Percentiles rank a stretch among this genome's conserved stretches.
Conservation (phyloP, 441 rosid species). For the Capsella rubella region DNA sequence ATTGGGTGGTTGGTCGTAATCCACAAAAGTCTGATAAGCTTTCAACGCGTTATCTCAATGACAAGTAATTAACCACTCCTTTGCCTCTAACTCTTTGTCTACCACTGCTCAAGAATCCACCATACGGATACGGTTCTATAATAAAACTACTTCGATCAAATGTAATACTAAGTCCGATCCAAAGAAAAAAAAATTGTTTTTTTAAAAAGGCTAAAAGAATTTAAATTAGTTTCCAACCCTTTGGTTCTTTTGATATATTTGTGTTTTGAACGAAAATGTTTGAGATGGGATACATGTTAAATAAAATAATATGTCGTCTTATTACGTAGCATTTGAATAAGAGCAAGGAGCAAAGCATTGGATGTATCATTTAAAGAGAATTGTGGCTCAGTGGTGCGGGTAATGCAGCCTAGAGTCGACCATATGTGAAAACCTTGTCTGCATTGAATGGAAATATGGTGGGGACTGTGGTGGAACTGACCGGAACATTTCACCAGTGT, state of each 20-base stretch:
- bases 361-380: neutral
- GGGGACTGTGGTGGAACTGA: conserved; percentile 8
- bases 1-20: conserved; percentile 20
- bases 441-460: neutral
- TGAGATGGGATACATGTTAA: neutral
- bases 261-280: neutral
- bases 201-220: no score
- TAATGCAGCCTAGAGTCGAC: conserved; percentile 19
- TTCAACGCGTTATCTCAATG: conserved; percentile 33
- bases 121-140: neutral
- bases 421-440: conserved; percentile 8
- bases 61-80: neutral
- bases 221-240: no score
- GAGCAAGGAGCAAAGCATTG: neutral
- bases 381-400: neutral
- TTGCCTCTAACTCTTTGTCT: conserved; percentile 4
- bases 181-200: no score
- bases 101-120: neutral
- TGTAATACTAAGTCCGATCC: no score
- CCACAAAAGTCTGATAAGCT: conserved; percentile 3
- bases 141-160: no score
- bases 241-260: no score
- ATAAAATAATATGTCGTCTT: neutral
- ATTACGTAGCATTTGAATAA: neutral
- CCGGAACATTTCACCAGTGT: conserved; percentile 6